Evolutionary conservation across 768 basidiomycete genomes (phyloP), one percentile per base, ranked within the genome.

Genomic region (Strobilomyces dryophilus): DNA sequence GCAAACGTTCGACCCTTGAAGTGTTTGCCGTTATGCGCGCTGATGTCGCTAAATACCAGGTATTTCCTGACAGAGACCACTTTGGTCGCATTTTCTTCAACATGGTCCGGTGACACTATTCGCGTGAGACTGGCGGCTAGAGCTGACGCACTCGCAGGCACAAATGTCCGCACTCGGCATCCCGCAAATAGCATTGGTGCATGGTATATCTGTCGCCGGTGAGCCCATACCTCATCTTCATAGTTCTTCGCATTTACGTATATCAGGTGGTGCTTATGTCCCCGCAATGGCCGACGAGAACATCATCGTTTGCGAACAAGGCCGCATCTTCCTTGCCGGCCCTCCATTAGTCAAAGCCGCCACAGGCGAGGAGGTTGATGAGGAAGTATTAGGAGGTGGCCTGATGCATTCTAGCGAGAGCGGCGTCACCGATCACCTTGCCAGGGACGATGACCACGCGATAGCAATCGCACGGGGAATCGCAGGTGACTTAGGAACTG

Each of bases 71-170:
- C 74, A 90, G 85, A 67, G 88, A 95, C 57, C 92, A 98, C 66
- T 98, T 98, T 61, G 94, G 94, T 5, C 81, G 94, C 6, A 95
- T 97, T 64, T 98, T 98, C 73, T 97, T 94, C 69, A 97, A 98
- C 63, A 95, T 95, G 92, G 93, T 87, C 52, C 32, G 39, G 48
- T 45, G 18, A 42, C 21, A 45, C 60, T 36, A n/a, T 39, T 45
- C 7, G 9, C 9, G 29, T 20, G 15, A 47, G 26, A n/a, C 49
- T 47, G 31, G 40, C 8, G 15, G 8, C 10, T 52, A 35, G 48
- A 31, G n/a, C 37, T 61, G 54, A 61, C 60, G 34, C 45, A n/a
- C 36, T 47, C 44, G 41, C 61, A 91, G 89, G 89, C 90, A 6
- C 92, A 92, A 76, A 89, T 95, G 89, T 95, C 92, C 45, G 91